Base-by-base conservation (phyloP, 805 yeast genomes). In the Kodamaea nitidulidarum region DNA sequence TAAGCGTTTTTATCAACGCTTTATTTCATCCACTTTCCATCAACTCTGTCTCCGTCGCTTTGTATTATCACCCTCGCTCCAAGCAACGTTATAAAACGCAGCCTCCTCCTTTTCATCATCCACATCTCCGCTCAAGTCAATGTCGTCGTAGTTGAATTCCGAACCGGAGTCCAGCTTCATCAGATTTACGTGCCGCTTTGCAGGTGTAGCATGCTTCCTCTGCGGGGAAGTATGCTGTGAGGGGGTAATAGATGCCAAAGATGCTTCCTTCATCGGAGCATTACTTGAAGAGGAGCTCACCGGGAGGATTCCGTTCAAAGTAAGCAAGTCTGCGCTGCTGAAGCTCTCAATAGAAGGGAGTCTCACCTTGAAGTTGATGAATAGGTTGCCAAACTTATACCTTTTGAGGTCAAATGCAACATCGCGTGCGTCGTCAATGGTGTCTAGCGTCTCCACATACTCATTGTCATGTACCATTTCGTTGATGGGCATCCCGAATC, bases 401-500 rank as follows among this genome's bases (percentile, higher is more conserved):
- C 48, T 40, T 10, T 43, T 40, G 31, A 51, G 39, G 40, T 57
- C 56, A 34, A 55, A 49, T 3, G 47, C 42, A 4, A 45, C 44
- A 6, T 53, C 56, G 7, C 39, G 38, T 18, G 35, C 33, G n/a
- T 47, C 48, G 10, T 50, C 43, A 0, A 42, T 38, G 6, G 48
- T 46, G 3, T 41, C 44, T 8, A 45, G 35, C 2, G 49, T 51
- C 30, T 67, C 66, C 33, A 43, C 48, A 36, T 49, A 56, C 18
- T 49, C 47, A 3, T 65, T 66, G 25, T 57, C 54, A 2, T 34
- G 43, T n/a, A 48, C 40, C 3, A 46, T 41, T 15, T 50, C 50
- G 20, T 47, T 49, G 25, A 71, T 65, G 10, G 90, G 88, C 87
- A 81, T 81, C 5, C 90, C 90, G 35, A 63, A 55, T 1, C 74